Conservation (phyloP, 2,329 filamentous ascomycete genomes). For the Exophiala aquamarina region DNA sequence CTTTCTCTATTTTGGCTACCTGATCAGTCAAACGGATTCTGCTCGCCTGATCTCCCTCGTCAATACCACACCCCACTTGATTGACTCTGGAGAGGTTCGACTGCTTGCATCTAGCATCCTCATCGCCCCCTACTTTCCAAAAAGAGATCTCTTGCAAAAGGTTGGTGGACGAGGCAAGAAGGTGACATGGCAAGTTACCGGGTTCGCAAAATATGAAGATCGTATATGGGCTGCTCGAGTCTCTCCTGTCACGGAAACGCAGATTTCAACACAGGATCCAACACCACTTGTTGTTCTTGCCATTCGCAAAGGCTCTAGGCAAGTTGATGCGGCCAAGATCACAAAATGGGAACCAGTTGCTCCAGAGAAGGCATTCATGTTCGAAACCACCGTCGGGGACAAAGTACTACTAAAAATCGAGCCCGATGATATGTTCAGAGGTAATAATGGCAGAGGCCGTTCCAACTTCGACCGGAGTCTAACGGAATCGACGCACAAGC, state of each 20-base stretch:
- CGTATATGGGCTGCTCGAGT: conserved; percentile 85
- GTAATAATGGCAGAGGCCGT: conserved; percentile 8
- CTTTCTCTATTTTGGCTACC: conserved; percentile 89
- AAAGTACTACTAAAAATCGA: conserved; percentile 82
- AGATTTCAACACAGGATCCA: conserved; percentile 76
- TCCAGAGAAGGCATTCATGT: conserved; percentile 68
- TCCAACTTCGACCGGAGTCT: conserved; percentile 57
- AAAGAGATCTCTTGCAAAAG: conserved; percentile 71
- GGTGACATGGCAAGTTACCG: conserved; percentile 80
- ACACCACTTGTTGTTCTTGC: conserved; percentile 81
- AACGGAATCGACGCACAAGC: conserved; percentile 56
- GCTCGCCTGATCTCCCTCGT: conserved; percentile 67
- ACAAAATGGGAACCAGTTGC: conserved; percentile 78
- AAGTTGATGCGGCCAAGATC: conserved; percentile 78
- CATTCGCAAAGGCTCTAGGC: conserved; percentile 70
- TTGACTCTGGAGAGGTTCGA: conserved; percentile 69
- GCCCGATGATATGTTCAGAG: conserved; percentile 55
- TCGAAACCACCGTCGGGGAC: conserved; percentile 83
- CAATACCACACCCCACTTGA: conserved; percentile 58
- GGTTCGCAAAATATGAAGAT: conserved; percentile 71
- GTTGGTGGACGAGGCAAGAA: conserved; percentile 84
- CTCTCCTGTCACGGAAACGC: conserved; percentile 66
- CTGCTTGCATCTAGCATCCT: conserved; percentile 86
- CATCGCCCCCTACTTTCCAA: conserved; percentile 77
- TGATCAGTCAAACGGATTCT: conserved; percentile 71